Base-by-base conservation (phyloP, 805 yeast genomes). In the Hanseniaspora occidentalis region DNA sequence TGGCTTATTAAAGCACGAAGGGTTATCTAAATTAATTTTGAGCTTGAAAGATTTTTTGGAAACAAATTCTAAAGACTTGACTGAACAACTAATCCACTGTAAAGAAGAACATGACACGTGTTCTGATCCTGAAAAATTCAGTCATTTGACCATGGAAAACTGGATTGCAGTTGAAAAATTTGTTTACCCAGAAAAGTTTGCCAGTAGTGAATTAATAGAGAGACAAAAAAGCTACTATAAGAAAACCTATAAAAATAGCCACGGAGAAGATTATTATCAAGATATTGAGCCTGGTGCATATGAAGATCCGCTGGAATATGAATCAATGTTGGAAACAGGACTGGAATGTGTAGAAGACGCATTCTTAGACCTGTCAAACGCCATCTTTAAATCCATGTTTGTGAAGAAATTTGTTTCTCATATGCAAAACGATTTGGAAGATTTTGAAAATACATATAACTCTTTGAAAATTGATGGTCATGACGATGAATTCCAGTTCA, bases 401-500 rank as follows among this genome's bases (percentile, higher is more conserved):
- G 18, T 6, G 16, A 29, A 29, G 16, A 29, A 29, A 29, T n/a
- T n/a, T 5, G 10, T 29, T 29, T 5, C 13, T n/a, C 13, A n/a
- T 16, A n/a, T 29, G 4, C 8, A 29, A 3, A 18, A n/a, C 3
- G 33, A 14, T 10, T 29, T 14, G 18, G 16, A 4, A 13, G 4
- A 7, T 7, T 29, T 29, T 10, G 17, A 29, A 29, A 8, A n/a
- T 3, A 4, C 18, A 6, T 29, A 29, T 14, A 18, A 29, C 18
- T n/a, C n/a, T 10, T 14, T 29, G 4, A 18, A 16, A 16, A 9
- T 29, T 16, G 53, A 47, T 3, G 53, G 47, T 2, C 47, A 47
- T 2, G 55, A 49, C 9, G 49, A 48, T 9, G 48, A 50, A 2
- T 57, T 54, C 6, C 45, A 53, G 13, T 43, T 45, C 4, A 49